A percentile compares a stretch with the other conserved stretches of the same genome.
These are phyloP conservation scores for Plasmodium malariae DNA, from an alignment of 169 alveolate species.

Conservation along the genomic window DNA sequence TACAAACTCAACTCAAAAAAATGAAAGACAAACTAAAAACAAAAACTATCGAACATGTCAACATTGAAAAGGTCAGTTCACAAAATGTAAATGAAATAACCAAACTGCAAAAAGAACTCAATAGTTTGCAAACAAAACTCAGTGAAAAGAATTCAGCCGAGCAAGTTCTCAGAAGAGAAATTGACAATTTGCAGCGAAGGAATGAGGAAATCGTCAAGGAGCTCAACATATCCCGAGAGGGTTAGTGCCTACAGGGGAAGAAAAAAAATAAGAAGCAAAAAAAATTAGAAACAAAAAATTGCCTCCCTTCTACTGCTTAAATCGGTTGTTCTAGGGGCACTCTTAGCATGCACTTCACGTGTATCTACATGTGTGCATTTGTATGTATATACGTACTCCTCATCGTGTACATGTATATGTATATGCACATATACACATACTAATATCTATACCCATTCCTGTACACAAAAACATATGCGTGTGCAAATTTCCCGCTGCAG, in stretches of 20 bases:
- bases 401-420: neutral
- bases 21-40: conserved; percentile 63
- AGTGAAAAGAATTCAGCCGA: conserved; percentile 20
- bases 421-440: neutral
- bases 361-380: too few species aligned
- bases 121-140: neutral
- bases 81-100: conserved; percentile 31
- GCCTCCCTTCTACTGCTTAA: too few species aligned
- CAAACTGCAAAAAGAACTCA: conserved; percentile 17
- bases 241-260: neutral
- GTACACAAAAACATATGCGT: neutral
- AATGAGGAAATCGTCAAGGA: conserved; percentile 62
- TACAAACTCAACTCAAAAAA: conserved; percentile 58
- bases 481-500: neutral
- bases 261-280: too few species aligned
- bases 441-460: neutral
- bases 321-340: too few species aligned
- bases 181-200: conserved; percentile 18
- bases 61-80: conserved; percentile 28
- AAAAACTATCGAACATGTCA: conserved; percentile 39
- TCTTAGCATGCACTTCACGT: too few species aligned
- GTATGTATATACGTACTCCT: too few species aligned
- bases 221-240: conserved; percentile 73
- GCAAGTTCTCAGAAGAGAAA: conserved; percentile 14
- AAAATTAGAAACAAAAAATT: too few species aligned